Conservation (phyloP, 768 basidiomycete genomes). For the Tephrocybe sp. region DNA sequence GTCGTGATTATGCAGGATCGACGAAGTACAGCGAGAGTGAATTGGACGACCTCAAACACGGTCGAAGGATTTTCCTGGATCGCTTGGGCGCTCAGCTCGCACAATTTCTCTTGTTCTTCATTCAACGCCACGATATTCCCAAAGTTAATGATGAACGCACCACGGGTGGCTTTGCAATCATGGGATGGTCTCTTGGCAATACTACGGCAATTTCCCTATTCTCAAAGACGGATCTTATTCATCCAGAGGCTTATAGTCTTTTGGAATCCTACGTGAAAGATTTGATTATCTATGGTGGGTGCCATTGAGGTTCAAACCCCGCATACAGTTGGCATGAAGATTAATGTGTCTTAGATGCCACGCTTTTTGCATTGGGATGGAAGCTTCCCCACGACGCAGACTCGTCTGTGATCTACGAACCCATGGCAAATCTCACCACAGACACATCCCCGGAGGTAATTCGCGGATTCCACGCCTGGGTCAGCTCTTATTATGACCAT, state of each 20-base stretch:
- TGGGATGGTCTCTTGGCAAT: constrained; percentile 39
- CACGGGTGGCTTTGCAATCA: constrained; percentile 31
- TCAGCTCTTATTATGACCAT: constrained; percentile 28
- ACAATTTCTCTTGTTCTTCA: constrained; percentile 26
- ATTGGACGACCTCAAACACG: constrained; percentile 25
- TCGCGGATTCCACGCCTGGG: constrained; percentile 24
- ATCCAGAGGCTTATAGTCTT: constrained; percentile 16
- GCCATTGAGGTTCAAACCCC: no score
- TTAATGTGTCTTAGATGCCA: constrained; percentile 27
- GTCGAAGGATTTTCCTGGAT: constrained; percentile 24
- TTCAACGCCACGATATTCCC: constrained; percentile 25
- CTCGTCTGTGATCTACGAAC: constrained; percentile 14
- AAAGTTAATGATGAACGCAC: constrained; percentile 21
- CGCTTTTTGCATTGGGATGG: constrained; percentile 27
- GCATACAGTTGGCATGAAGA: neutral
- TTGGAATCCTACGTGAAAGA: constrained; percentile 29
- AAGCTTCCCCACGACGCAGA: constrained; percentile 16
- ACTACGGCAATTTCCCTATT: constrained; percentile 27
- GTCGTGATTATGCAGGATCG: constrained; percentile 32
- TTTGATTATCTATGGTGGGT: constrained; percentile 33
- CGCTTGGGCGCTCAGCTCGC: constrained; percentile 22
- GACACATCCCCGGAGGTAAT: constrained; percentile 15
- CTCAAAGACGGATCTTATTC: constrained; percentile 20
- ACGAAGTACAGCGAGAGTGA: constrained; percentile 30
- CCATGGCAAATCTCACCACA: neutral